Evolutionary conservation across 2,329 filamentous ascomycete species (phyloP), one percentile per base, ranked within the genome.

Genomic region (Tolypocladium tropicale): DNA sequence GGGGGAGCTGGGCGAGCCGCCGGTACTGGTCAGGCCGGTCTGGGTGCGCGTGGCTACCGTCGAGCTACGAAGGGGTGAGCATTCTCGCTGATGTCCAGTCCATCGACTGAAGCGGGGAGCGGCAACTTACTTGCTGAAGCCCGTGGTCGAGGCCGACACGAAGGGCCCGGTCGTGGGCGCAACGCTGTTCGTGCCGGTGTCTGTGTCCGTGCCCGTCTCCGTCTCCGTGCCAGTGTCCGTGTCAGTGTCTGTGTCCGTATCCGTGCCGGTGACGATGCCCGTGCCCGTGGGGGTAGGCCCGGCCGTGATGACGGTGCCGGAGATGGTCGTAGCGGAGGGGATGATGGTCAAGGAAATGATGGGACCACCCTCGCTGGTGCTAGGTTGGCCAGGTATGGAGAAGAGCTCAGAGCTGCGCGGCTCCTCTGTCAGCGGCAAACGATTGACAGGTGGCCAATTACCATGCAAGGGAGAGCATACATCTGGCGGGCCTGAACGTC

Each of bases 321-420:
- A 30, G 25, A 11, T 4, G 23, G 25, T n/a, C 7, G 25, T 16
- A 9, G n/a, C 7, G 25, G 43, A 30, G n/a, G 56, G 16, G 46
- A 46, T 33, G 46, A 34, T 14, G 51, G 30, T 30, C 41, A 32
- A 9, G 41, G 32, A 23, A 11, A 43, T 4, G 48, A 21, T 9
- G 2, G 32, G 30, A 1, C 36, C n/a, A 21, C 33, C 50, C n/a
- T 52, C 50, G 33, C 50, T 32, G 11, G 30, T 33, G n/a, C 14
- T 54, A 33, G 55, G 56, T 41, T 58, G 53, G 53, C 48, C 43
- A 2, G 58, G 58, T 6, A 54, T 56, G 25, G 59, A 59, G 54
- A 60, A 56, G 25, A 52, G 57, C 9, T 11, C 30, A 37, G 41
- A 52, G 48, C 34, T 55, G 54, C n/a, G 16, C 14, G 12, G 18